Conservation (phyloP, 768 basidiomycete species). For the Boletellus emodensis region DNA sequence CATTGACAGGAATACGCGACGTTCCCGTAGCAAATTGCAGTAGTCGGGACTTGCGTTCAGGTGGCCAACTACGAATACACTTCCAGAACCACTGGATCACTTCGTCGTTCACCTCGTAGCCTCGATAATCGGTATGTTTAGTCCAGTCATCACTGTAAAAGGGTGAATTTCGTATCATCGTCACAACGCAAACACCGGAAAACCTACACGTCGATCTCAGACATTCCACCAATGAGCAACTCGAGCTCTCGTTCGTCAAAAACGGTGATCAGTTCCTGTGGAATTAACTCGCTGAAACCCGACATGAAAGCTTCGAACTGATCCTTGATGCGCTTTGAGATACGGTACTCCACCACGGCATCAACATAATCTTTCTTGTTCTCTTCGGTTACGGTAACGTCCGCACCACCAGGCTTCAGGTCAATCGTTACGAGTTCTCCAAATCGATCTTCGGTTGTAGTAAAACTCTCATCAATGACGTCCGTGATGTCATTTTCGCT, state of each 20-base stretch:
- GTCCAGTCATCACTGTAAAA: conserved; percentile 86
- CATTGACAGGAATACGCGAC: conserved; percentile 95
- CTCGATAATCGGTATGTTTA: conserved; percentile 98
- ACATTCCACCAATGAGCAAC: conserved; percentile 97
- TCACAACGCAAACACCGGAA: not conserved
- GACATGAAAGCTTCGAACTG: conserved; percentile 99
- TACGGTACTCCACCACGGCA: conserved; percentile 91
- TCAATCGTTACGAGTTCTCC: conserved; percentile 98
- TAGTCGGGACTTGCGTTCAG: conserved; percentile 94
- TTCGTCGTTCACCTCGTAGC: conserved; percentile 91
- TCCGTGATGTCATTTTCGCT: conserved; percentile 99
- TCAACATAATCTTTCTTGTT: conserved; percentile 99
- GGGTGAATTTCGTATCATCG: not conserved
- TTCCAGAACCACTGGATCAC: conserved; percentile 99
- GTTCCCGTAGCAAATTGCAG: conserved; percentile 97
- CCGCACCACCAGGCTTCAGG: conserved; percentile 82
- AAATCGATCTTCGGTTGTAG: conserved; percentile 94
- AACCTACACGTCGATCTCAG: conserved; percentile 95
- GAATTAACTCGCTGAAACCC: conserved; percentile 99
- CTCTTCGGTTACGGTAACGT: conserved; percentile 87
- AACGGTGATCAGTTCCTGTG: conserved; percentile 95
- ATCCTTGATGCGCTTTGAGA: conserved; percentile 94
- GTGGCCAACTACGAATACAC: conserved; percentile 95
- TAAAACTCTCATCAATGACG: conserved; percentile 96
- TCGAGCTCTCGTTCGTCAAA: conserved; percentile 98